Conservation (phyloP, 1,284 basidiomycete species). For the Leccinum subrobustum region DNA sequence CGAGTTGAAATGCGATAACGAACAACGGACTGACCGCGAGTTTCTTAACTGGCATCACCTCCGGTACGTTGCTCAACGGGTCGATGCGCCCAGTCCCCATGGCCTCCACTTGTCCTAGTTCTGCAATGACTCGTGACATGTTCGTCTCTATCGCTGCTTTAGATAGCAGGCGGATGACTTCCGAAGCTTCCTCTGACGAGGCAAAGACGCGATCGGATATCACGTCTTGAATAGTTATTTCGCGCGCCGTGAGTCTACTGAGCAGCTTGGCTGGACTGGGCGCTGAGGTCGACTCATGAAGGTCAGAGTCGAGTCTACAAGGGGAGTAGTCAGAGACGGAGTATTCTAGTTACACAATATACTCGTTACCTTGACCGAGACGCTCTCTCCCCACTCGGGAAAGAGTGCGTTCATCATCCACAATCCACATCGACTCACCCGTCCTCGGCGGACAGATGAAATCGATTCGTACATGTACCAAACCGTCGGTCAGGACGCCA, state of each 20-base stretch:
- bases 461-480: slow-evolving; percentile 99
- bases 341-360: background rate
- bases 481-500: slow-evolving; percentile 94
- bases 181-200: slow-evolving; percentile 51
- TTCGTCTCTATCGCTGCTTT: slow-evolving; percentile 58
- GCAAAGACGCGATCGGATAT: slow-evolving; percentile 57
- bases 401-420: slow-evolving; percentile 59
- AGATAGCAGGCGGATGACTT: slow-evolving; percentile 57
- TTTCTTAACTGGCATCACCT: slow-evolving; percentile 51
- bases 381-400: slow-evolving; percentile 79
- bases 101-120: slow-evolving; percentile 54
- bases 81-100: slow-evolving; percentile 44
- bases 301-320: slow-evolving; percentile 41
- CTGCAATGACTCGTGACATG: slow-evolving; percentile 48
- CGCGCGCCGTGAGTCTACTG: slow-evolving; percentile 45
- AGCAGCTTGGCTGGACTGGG: slow-evolving; percentile 40
- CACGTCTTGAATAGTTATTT: slow-evolving; percentile 52
- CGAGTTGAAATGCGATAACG: background rate
- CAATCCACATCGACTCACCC: slow-evolving; percentile 16
- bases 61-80: slow-evolving; percentile 52
- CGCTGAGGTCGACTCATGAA: slow-evolving; percentile 11
- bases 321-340: slow-evolving; percentile 8
- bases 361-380: slow-evolving; percentile 53
- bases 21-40: slow-evolving; percentile 21
- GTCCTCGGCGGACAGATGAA: slow-evolving; percentile 69